These are phyloP conservation scores for Fusarium armeniacum DNA, from an alignment of 2,329 filamentous ascomycete species.

Conservation along the genomic window DNA sequence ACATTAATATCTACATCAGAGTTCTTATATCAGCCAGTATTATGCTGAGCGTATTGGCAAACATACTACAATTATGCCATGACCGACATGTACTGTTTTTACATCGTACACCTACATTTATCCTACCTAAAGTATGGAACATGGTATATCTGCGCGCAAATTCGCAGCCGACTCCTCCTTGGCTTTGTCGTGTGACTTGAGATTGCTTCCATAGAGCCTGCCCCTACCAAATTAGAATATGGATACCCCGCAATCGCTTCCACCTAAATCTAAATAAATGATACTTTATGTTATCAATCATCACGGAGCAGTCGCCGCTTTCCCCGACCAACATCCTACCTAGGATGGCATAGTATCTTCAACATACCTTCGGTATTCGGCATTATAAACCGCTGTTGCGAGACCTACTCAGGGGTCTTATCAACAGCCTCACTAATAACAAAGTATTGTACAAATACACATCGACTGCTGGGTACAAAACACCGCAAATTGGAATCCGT, in stretches of 20 bases:
- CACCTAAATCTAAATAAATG: conserved; percentile 11
- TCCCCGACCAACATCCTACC: conserved; percentile 31
- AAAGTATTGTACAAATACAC: conserved; percentile 4
- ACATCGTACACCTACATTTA: neutral
- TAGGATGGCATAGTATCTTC: conserved; percentile 29
- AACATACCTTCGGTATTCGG: conserved; percentile 33
- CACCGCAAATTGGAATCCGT: conserved; percentile 17
- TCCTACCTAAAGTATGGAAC: neutral
- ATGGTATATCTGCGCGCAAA: neutral
- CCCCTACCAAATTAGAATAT: conserved; percentile 25
- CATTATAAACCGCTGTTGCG: conserved; percentile 26
- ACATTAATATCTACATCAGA: neutral
- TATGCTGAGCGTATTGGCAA: neutral
- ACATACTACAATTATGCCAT: neutral
- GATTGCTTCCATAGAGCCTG: conserved; percentile 9
- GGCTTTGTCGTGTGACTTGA: conserved; percentile 10
- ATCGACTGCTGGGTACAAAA: conserved; percentile 4
- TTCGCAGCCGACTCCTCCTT: conserved; percentile 1
- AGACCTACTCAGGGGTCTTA: neutral
- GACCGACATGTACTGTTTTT: neutral
- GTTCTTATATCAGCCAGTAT: neutral
- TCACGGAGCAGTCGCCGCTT: conserved; percentile 35
- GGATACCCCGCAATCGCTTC: conserved; percentile 41
- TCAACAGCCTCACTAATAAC: neutral
- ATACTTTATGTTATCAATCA: conserved; percentile 34